These are phyloP conservation scores for Fragilaria crotonensis DNA, from an alignment of 108 stramenopile species.

Conservation along the genomic window DNA sequence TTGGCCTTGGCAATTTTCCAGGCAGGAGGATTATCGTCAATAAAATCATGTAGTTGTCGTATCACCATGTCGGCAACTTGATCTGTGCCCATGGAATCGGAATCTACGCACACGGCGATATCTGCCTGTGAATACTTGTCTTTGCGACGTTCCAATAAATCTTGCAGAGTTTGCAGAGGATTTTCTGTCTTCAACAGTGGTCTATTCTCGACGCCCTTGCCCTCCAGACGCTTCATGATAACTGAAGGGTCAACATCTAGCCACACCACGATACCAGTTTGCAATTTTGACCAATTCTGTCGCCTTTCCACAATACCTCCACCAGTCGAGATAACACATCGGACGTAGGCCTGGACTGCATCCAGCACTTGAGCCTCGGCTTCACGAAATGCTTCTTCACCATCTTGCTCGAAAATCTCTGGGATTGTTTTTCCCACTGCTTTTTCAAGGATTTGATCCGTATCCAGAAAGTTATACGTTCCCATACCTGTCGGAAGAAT, in stretches of 20 bases:
- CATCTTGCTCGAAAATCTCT: constrained; percentile 80
- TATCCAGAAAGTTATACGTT: constrained; percentile 89
- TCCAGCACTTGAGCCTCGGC: constrained; percentile 81
- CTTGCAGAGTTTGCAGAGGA: constrained; percentile 52
- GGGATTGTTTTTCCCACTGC: constrained; percentile 61
- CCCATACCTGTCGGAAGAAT: constrained; percentile 55
- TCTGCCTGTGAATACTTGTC: constrained; percentile 78
- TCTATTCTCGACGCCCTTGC: constrained; percentile 33
- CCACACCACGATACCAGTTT: constrained; percentile 90
- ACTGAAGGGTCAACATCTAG: constrained; percentile 74
- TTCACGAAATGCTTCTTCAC: constrained; percentile 85
- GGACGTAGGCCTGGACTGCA: constrained; percentile 75
- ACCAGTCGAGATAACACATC: constrained; percentile 80
- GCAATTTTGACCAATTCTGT: constrained; percentile 89
- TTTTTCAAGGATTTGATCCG: constrained; percentile 80
- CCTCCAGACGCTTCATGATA: constrained; percentile 66
- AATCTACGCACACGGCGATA: constrained; percentile 52
- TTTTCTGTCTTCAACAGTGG: constrained; percentile 79
- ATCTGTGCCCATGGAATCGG: constrained; percentile 37
- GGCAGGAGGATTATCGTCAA: constrained; percentile 89
- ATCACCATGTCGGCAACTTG: constrained; percentile 49
- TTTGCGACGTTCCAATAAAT: constrained; percentile 49
- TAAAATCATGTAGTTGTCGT: constrained; percentile 69
- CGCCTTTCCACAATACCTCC: constrained; percentile 66
- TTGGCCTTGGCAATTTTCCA: constrained; percentile 75